Evolutionary conservation across 495 filamentous ascomycete species (phyloP).

Genomic region (Talaromyces liani): DNA sequence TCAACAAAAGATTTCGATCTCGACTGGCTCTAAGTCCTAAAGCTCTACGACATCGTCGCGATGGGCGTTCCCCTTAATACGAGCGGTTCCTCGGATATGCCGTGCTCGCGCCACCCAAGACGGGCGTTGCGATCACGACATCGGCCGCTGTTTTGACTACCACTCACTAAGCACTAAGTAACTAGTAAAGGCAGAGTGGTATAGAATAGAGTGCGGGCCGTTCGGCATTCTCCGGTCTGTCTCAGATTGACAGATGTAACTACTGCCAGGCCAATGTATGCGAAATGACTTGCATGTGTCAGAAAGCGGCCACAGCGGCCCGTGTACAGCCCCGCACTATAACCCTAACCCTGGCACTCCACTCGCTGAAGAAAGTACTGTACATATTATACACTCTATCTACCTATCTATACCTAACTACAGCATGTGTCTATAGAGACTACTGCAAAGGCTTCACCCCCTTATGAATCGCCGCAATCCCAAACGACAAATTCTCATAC

Average conservation of each 20-base stretch:
- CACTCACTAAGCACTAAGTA: too few relatives aligned
- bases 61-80: not conserved
- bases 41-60: not conserved
- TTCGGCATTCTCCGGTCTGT: not conserved
- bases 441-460: slow-evolving; percentile 69
- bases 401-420: too few relatives aligned
- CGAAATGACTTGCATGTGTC: not conserved
- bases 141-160: not conserved
- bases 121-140: slow-evolving; percentile 2
- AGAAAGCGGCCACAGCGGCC: not conserved
- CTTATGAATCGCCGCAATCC: slow-evolving; percentile 93
- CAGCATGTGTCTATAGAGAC: not conserved
- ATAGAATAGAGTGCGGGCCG: not conserved
- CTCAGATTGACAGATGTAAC: not conserved
- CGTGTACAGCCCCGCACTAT: not conserved
- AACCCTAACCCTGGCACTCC: not conserved
- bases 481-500: slow-evolving; percentile 82
- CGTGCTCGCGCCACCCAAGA: not conserved
- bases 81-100: not conserved
- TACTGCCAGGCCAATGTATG: too few relatives aligned
- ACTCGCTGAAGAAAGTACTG: not conserved
- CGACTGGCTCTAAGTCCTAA: not conserved
- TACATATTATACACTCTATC: not conserved
- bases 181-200: not conserved
- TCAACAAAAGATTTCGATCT: not conserved